A percentile compares a stretch with the other conserved stretches of the same genome.
Conservation (phyloP, 495 filamentous ascomycete species). For the Aspergillus heteromorphus region DNA sequence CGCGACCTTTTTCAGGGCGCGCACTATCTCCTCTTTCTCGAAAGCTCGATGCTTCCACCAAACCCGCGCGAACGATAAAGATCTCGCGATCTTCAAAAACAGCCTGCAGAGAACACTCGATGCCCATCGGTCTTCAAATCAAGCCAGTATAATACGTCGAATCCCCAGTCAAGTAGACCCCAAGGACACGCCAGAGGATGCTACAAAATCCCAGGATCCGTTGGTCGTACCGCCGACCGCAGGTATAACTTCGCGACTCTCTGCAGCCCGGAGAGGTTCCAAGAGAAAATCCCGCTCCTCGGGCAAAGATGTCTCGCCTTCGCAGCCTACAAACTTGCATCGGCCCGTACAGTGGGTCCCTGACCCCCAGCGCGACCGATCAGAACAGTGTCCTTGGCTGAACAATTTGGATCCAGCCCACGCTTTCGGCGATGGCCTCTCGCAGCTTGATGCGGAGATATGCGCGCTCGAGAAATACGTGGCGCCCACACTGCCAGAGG, state of each 20-base stretch:
- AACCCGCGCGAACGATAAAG: slow-evolving; percentile 10
- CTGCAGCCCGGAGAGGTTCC: background rate
- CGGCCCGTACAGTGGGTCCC: slow-evolving; percentile 15
- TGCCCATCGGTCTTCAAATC: slow-evolving; percentile 47
- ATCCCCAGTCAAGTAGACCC: background rate
- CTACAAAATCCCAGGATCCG: background rate
- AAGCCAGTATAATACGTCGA: slow-evolving; percentile 35
- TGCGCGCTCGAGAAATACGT: slow-evolving; percentile 42
- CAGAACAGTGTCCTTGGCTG: slow-evolving; percentile 31
- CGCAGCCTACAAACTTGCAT: background rate
- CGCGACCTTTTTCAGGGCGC: background rate
- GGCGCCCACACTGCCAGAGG: slow-evolving; percentile 29
- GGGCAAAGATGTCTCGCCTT: background rate
- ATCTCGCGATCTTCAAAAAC: slow-evolving; percentile 26
- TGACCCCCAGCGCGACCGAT: slow-evolving; percentile 5
- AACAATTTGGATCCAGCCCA: slow-evolving; percentile 6
- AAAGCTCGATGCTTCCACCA: slow-evolving; percentile 12
- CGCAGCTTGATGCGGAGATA: slow-evolving; percentile 41
- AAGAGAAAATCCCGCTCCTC: background rate
- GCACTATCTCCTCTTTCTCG: background rate
- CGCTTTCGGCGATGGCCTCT: slow-evolving; percentile 11
- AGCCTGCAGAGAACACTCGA: slow-evolving; percentile 44
- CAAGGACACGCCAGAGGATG: background rate
- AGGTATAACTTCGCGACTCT: background rate
- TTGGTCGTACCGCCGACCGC: background rate